Conservation (phyloP, 345 rosid genomes). For the Garcia nutans region DNA sequence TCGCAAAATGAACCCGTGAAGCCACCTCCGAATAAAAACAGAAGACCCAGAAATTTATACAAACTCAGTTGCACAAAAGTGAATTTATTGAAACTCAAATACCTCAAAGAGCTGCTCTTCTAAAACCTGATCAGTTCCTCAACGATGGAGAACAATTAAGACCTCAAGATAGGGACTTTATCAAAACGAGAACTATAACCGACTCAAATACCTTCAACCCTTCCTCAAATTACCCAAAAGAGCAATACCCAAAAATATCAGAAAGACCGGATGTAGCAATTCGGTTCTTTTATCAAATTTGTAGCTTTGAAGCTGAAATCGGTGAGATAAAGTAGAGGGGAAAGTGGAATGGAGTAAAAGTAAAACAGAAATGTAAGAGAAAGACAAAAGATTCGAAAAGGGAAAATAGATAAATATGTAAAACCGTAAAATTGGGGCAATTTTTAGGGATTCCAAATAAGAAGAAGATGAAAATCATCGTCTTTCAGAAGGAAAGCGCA, state of each 20-base stretch:
- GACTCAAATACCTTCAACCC: neutral
- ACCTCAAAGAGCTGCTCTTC: neutral
- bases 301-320: neutral
- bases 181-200: neutral
- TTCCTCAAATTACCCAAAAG: neutral
- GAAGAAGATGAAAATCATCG: conserved; percentile 9
- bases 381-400: neutral
- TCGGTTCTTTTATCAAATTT: neutral
- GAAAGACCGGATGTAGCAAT: neutral
- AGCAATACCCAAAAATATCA: neutral
- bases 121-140: neutral
- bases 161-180: neutral
- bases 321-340: neutral
- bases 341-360: neutral
- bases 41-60: neutral
- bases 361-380: neutral
- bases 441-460: neutral
- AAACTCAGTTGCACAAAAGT: conserved; percentile 1
- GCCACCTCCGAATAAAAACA: neutral
- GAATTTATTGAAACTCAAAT: neutral
- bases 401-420: neutral
- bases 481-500: conserved; percentile 2
- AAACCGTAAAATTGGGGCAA: neutral
- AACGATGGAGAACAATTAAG: no score
- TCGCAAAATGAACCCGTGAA: neutral